Percentiles rank a stretch among this genome's conserved stretches.
Conservation (phyloP, 2,329 filamentous ascomycete species). For the Cercospora beticola region DNA sequence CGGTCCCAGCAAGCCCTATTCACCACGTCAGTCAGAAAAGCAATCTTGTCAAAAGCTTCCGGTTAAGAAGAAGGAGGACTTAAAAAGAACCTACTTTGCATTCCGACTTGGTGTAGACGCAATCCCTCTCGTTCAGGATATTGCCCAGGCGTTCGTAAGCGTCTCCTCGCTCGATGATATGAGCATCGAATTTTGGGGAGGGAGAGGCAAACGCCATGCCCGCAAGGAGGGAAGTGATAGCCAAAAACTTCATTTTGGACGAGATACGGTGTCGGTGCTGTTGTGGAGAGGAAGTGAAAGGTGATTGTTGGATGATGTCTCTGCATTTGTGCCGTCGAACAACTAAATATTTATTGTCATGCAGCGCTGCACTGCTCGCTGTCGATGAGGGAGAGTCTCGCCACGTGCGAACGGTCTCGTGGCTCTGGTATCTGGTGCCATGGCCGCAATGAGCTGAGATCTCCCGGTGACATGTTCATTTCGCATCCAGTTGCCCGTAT, state of each 20-base stretch:
- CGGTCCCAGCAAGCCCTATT: not conserved
- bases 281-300: not conserved
- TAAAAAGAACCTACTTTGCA: not conserved
- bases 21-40: not conserved
- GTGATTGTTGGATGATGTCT: not conserved
- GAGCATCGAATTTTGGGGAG: not conserved
- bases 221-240: not conserved
- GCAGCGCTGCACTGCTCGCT: not conserved
- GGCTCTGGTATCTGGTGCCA: not conserved
- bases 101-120: not conserved
- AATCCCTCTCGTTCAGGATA: not conserved
- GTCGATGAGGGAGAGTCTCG: not conserved
- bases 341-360: accelerated
- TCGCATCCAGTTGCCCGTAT: not conserved
- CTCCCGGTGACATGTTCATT: not conserved
- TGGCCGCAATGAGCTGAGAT: not conserved
- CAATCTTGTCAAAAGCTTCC: too few species aligned
- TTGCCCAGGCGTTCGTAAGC: not conserved
- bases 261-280: not conserved
- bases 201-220: not conserved
- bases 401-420: not conserved
- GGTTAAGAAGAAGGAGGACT: too few species aligned
- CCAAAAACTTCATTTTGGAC: not conserved
- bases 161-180: not conserved
- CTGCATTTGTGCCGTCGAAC: not conserved